Evolutionary conservation across 345 rosid genomes (phyloP).

Genomic region (Brassica carinata): DNA sequence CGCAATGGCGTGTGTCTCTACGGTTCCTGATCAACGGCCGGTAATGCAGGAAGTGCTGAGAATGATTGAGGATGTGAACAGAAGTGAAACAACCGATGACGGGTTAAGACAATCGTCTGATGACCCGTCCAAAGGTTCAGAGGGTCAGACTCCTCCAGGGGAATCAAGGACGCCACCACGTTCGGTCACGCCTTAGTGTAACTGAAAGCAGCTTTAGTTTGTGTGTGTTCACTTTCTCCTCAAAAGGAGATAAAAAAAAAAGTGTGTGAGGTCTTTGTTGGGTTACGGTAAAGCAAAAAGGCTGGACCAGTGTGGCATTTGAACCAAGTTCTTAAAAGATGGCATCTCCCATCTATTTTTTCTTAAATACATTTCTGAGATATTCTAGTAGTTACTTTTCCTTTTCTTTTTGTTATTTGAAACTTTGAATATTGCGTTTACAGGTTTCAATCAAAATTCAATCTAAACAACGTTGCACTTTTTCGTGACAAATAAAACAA

Average conservation of each 20-base stretch:
- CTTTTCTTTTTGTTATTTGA: background rate
- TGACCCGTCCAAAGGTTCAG: constrained; percentile 95
- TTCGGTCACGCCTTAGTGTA: constrained; percentile 51
- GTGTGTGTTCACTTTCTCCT: constrained; percentile 30
- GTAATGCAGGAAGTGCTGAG: constrained; percentile 78
- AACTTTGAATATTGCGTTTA: constrained; percentile 6
- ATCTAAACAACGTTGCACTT: constrained; percentile 2
- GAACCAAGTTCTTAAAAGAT: constrained; percentile 31
- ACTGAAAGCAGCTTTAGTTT: constrained; percentile 30
- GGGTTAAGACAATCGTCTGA: constrained; percentile 91
- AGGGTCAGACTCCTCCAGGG: constrained; percentile 79
- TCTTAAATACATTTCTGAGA: constrained; percentile 5
- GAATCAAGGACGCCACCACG: constrained; percentile 73
- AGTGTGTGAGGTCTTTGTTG: constrained; percentile 37
- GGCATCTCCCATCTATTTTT: constrained; percentile 34
- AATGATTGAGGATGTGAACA: constrained; percentile 90
- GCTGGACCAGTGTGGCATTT: constrained; percentile 26
- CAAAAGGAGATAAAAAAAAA: constrained; percentile 37
- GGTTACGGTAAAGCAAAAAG: constrained; percentile 34
- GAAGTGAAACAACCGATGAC: constrained; percentile 73
- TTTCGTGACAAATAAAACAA: background rate
- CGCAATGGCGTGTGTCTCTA: constrained; percentile 89
- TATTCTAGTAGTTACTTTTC: constrained; percentile 5
- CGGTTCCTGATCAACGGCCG: constrained; percentile 90
- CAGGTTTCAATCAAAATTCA: constrained; percentile 19